phyloP scores from a whole-genome alignment of 1,139 yeast species.

The Nakaseomyces glabratus region DNA sequence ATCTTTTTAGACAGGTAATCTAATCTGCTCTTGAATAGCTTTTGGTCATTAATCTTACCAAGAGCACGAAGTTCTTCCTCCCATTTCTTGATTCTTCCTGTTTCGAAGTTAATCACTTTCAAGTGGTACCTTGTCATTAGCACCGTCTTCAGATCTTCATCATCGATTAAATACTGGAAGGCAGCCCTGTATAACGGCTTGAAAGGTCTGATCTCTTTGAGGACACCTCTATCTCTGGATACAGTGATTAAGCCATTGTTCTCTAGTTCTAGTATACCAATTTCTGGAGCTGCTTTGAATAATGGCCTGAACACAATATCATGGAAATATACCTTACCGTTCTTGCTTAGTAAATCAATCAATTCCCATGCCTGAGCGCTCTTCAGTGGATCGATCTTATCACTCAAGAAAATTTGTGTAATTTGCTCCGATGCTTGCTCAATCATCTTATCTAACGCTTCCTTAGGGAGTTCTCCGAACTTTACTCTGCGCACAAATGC shows the following conservation, averaged over 20 bases:
- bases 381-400: slow-evolving; percentile 46
- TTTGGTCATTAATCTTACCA: slow-evolving; percentile 40
- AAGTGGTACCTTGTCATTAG: slow-evolving; percentile 57
- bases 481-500: slow-evolving; percentile 79
- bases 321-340: slow-evolving; percentile 40
- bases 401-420: slow-evolving; percentile 64
- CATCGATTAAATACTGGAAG: slow-evolving; percentile 53
- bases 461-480: slow-evolving; percentile 74
- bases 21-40: slow-evolving; percentile 51
- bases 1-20: slow-evolving; percentile 61
- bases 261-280: slow-evolving; percentile 61
- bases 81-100: slow-evolving; percentile 49
- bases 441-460: slow-evolving; percentile 72
- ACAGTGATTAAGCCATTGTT: slow-evolving; percentile 67
- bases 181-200: slow-evolving; percentile 82
- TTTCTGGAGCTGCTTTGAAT: slow-evolving; percentile 50
- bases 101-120: slow-evolving; percentile 49
- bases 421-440: slow-evolving; percentile 81
- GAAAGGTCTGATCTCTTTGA: slow-evolving; percentile 60
- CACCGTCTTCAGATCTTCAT: slow-evolving; percentile 46
- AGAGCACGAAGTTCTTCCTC: slow-evolving; percentile 67
- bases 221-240: slow-evolving; percentile 64
- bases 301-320: slow-evolving; percentile 52
- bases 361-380: slow-evolving; percentile 85
- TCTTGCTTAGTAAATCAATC: slow-evolving; percentile 51